phyloP scores from a whole-genome alignment of 306 rosid species.

The Citrullus amarus region DNA sequence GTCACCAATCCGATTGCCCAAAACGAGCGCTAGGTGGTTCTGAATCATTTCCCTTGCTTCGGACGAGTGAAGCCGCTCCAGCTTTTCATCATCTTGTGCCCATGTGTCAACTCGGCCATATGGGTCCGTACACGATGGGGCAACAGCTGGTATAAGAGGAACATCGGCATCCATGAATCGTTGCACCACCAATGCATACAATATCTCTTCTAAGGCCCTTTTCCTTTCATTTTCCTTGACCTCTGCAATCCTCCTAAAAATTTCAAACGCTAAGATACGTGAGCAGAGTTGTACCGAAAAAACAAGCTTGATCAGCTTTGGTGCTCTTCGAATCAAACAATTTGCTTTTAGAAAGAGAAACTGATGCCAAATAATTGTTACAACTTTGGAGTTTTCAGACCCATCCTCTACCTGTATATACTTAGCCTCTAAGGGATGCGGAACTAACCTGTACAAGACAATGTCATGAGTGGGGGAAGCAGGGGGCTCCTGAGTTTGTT shows the following conservation, averaged over 20 bases:
- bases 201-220: slow-evolving; percentile 62
- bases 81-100: slow-evolving; percentile 57
- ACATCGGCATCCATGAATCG: slow-evolving; percentile 72
- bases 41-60: slow-evolving; percentile 82
- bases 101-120: slow-evolving; percentile 53
- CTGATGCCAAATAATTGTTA: too few relatives aligned
- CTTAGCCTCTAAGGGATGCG: too few relatives aligned
- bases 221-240: slow-evolving; percentile 67
- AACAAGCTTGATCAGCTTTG: too few relatives aligned
- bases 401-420: too few relatives aligned
- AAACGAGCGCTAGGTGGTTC: slow-evolving; percentile 60
- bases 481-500: slow-evolving; percentile 44
- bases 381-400: too few relatives aligned
- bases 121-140: slow-evolving; percentile 3
- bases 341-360: too few relatives aligned
- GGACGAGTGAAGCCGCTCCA: slow-evolving; percentile 55
- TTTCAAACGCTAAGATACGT: background rate
- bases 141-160: slow-evolving; percentile 44
- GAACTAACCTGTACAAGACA: slow-evolving; percentile 54
- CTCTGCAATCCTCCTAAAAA: slow-evolving; percentile 84
- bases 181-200: slow-evolving; percentile 71
- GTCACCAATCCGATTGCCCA: slow-evolving; percentile 53
- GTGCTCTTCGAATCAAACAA: too few relatives aligned
- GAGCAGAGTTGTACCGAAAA: too few relatives aligned
- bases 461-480: slow-evolving; percentile 43